Conservation (phyloP, 2,329 filamentous ascomycete genomes). For the Tolypocladium ophioglossoides region DNA sequence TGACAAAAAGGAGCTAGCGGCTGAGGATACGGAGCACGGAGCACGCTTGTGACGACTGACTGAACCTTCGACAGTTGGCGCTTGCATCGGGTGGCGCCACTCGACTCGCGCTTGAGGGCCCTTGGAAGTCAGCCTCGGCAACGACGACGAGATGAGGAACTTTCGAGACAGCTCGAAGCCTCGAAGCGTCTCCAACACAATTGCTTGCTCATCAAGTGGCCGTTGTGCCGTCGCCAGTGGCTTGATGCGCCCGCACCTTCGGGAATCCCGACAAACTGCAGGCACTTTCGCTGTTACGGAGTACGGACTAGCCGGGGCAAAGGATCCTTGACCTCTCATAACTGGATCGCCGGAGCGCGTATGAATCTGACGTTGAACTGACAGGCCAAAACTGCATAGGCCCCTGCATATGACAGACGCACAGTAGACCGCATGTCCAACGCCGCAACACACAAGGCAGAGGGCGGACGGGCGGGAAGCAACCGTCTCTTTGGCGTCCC, state of each 20-base stretch:
- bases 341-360: neutral
- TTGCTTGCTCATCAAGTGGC: neutral
- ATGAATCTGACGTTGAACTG: neutral
- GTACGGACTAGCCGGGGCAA: neutral
- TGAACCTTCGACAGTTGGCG: neutral
- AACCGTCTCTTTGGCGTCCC: too few species aligned
- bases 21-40: too few species aligned
- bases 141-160: neutral
- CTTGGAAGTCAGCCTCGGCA: neutral
- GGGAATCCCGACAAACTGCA: neutral
- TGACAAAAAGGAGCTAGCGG: neutral
- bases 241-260: neutral
- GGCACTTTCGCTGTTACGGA: neutral
- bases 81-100: neutral
- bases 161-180: neutral
- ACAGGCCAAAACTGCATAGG: neutral
- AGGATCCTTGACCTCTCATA: neutral
- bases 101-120: neutral
- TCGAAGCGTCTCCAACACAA: neutral
- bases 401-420: neutral
- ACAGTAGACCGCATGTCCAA: neutral
- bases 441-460: too few species aligned
- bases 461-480: too few species aligned
- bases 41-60: neutral
- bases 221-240: neutral